Evolutionary conservation across 768 basidiomycete species (phyloP).

Genomic region (Phaeotremella fagi): DNA sequence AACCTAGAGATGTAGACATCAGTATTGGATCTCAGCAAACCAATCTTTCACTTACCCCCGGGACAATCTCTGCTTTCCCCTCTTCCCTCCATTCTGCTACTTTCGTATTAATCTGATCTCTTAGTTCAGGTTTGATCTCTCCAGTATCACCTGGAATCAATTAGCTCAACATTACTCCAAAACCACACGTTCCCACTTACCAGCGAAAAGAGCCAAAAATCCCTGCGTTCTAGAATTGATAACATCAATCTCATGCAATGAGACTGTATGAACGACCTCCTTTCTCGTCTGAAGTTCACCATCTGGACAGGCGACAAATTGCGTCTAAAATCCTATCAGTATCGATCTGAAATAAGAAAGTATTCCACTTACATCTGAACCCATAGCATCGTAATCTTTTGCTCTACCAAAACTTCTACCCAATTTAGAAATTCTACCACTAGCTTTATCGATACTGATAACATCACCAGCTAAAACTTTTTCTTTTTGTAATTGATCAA

Average conservation of each 20-base stretch:
- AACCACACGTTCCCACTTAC: constrained; percentile 12
- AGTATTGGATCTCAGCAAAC: neutral
- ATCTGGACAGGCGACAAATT: constrained; percentile 95
- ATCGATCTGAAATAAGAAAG: neutral
- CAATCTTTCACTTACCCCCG: constrained; percentile 62
- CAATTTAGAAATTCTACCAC: constrained; percentile 92
- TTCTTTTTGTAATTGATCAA: constrained; percentile 93
- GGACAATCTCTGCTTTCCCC: constrained; percentile 95
- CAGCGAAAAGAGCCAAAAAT: constrained; percentile 74
- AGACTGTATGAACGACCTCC: constrained; percentile 95
- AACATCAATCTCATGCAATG: constrained; percentile 97
- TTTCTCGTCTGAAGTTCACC: constrained; percentile 97
- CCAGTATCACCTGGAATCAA: constrained; percentile 83
- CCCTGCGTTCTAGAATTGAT: constrained; percentile 99
- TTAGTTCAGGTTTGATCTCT: constrained; percentile 94
- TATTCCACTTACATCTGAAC: constrained; percentile 84
- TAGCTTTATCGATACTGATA: constrained; percentile 93
- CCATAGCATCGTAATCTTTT: constrained; percentile 98
- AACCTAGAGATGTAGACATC: constrained; percentile 56
- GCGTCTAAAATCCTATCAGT: constrained; percentile 60
- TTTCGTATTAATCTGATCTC: constrained; percentile 93
- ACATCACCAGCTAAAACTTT: constrained; percentile 91
- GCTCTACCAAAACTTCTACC: constrained; percentile 95
- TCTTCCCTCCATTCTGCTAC: constrained; percentile 98
- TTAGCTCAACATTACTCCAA: neutral